These are phyloP conservation scores for Penicillium arizonense DNA, from an alignment of 495 filamentous ascomycete genomes.

Conservation along the genomic window DNA sequence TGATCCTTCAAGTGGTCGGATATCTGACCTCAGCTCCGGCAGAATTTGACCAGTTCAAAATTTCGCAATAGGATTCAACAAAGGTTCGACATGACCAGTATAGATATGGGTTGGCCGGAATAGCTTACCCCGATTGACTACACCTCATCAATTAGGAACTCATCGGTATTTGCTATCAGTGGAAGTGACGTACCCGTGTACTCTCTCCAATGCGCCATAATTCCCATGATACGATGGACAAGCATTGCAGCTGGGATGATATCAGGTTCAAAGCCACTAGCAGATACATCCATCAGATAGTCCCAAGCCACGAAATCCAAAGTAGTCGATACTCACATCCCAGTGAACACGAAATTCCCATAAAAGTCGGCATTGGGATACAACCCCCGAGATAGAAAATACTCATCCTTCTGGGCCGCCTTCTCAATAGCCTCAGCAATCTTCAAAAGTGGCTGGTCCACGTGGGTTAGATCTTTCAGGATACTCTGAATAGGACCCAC, in stretches of 20 bases:
- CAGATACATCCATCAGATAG: not conserved
- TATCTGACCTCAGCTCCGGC: too few relatives aligned
- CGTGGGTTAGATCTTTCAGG: slow-evolving; percentile 35
- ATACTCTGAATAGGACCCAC: slow-evolving; percentile 46
- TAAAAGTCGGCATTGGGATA: slow-evolving; percentile 60
- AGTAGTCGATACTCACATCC: slow-evolving; percentile 31
- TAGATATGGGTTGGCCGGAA: slow-evolving; percentile 34
- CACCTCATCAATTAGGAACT: not conserved
- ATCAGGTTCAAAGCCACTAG: slow-evolving; percentile 34
- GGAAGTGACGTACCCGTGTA: slow-evolving; percentile 32
- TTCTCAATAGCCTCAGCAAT: slow-evolving; percentile 51
- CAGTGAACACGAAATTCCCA: slow-evolving; percentile 55
- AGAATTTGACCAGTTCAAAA: slow-evolving; percentile 3
- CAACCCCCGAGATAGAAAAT: slow-evolving; percentile 46
- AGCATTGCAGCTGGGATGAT: slow-evolving; percentile 38
- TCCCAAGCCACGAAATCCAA: not conserved
- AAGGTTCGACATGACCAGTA: slow-evolving; percentile 12
- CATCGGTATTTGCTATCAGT: not conserved
- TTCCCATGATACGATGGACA: slow-evolving; percentile 32
- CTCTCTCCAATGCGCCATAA: slow-evolving; percentile 47
- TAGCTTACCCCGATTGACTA: slow-evolving; percentile 32
- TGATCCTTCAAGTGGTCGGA: too few relatives aligned
- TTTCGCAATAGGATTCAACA: not conserved
- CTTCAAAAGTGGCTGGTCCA: slow-evolving; percentile 44
- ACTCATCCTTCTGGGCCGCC: slow-evolving; percentile 48